Base-by-base conservation (phyloP, 768 basidiomycete genomes). In the Boletus eberwhitei region DNA sequence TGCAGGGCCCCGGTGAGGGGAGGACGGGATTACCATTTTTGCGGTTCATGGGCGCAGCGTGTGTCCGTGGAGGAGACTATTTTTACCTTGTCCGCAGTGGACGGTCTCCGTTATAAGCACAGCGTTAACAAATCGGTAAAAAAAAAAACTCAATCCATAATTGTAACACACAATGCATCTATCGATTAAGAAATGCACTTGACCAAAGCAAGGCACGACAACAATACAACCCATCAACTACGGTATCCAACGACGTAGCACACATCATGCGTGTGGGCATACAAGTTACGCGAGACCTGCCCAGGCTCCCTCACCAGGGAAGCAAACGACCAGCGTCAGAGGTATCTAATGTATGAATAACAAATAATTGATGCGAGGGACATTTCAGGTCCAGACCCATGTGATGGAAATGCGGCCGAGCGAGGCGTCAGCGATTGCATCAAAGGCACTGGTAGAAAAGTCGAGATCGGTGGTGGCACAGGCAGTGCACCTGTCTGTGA, bases 401-500 rank as follows among this genome's bases (percentile, higher is more conserved):
- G 58, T 64, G 29, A 88, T 66, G 45, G 61, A 65, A 58, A 90
- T 65, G 56, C 86, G 84, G 13, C 88, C 88, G 11, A 77, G 39
- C 35, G 62, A 46, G 14, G 48, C 41, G 52, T 60, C 55, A 1
- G 85, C 81, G 38, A 90, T 74, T 8, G 57, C 0, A 0, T 60
- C 6, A 69, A 90, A 90, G 9, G 85, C 85, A 8, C 69, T 1
- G 7, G 80, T 82, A 12, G 85, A 82, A 58, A 90, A 76, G 70
- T 90, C 87, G 56, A 90, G 77, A 64, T 80, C 77, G 46, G 66
- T 75, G 8, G 68, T 0, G 0, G 56, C 58, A 59, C 89, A 92
- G 13, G 64, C 85, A 0, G 48, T 64, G 64, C 90, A 91, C 21
- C 87, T 77, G 68, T 93, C 90, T 6, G 74, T 76, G 59, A 89